A percentile compares a stretch with the other conserved stretches of the same genome.
Conservation (phyloP, 768 basidiomycete genomes). For the Artomyces pyxidatus region DNA sequence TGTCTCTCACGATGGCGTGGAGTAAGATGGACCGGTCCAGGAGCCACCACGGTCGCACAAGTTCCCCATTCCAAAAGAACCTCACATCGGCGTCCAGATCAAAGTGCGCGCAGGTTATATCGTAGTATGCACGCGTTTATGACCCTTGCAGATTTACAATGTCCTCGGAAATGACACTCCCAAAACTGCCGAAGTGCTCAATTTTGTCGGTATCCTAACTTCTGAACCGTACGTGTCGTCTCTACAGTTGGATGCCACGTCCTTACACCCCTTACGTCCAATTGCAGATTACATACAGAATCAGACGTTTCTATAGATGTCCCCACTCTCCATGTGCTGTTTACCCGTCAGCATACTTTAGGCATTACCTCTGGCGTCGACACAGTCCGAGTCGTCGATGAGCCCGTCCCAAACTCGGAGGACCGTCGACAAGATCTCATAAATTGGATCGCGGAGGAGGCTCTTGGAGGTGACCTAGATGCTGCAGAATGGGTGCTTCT, state of each 20-base stretch:
- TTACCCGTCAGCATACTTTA: constrained; percentile 33
- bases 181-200: constrained; percentile 54
- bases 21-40: background rate
- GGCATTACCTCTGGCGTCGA: constrained; percentile 25
- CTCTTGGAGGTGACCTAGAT: constrained; percentile 55
- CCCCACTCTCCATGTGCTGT: constrained; percentile 66
- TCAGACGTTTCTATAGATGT: constrained; percentile 31
- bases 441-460: constrained; percentile 65
- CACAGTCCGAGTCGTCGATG: constrained; percentile 10
- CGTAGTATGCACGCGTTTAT: constrained; percentile 3
- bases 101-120: constrained; percentile 38
- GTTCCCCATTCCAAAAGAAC: constrained; percentile 43
- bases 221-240: constrained; percentile 47
- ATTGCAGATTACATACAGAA: constrained; percentile 27
- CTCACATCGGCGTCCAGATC: constrained; percentile 64
- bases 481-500: constrained; percentile 75
- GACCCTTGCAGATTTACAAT: constrained; percentile 50
- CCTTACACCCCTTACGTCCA: background rate
- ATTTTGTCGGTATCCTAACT: constrained; percentile 68
- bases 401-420: too few relatives aligned
- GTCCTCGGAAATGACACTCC: constrained; percentile 32
- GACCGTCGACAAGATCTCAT: constrained; percentile 47
- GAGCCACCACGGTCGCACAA: constrained; percentile 43
- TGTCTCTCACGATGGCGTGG: background rate
- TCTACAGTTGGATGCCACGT: background rate